Evolutionary conservation across 768 basidiomycete species (phyloP).

Genomic region (Rhizopogon vulgaris): DNA sequence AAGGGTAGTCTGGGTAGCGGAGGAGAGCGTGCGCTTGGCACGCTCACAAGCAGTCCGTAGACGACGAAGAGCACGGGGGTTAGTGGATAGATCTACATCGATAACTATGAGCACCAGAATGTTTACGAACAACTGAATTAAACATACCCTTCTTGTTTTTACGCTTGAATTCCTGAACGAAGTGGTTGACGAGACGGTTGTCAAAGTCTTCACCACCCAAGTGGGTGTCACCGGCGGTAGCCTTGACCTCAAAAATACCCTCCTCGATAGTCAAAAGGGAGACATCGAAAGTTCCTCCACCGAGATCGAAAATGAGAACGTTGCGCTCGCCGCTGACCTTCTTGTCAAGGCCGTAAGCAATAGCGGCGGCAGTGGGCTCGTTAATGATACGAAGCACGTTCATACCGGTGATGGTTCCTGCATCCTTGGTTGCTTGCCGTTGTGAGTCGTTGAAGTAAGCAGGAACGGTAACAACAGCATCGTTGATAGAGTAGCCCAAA

Average conservation of each 20-base stretch:
- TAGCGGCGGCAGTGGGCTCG: slow-evolving; percentile 97
- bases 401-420: slow-evolving; percentile 88
- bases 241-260: slow-evolving; percentile 98
- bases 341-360: slow-evolving; percentile 98
- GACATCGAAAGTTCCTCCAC: slow-evolving; percentile 98
- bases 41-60: slow-evolving; percentile 97
- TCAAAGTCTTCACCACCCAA: slow-evolving; percentile 99
- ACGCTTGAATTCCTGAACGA: slow-evolving; percentile 94
- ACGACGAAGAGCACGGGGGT: slow-evolving; percentile 94
- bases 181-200: slow-evolving; percentile 96
- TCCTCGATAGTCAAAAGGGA: slow-evolving; percentile 95
- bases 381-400: slow-evolving; percentile 99
- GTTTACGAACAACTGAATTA: background rate
- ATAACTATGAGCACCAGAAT: slow-evolving; percentile 8
- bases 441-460: slow-evolving; percentile 99
- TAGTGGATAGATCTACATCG: slow-evolving; percentile 69
- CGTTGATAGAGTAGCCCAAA: slow-evolving; percentile 74
- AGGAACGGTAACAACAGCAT: slow-evolving; percentile 94
- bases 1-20: slow-evolving; percentile 92
- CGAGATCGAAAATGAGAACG: slow-evolving; percentile 97
- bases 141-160: slow-evolving; percentile 89
- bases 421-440: slow-evolving; percentile 97
- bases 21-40: slow-evolving; percentile 97
- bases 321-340: slow-evolving; percentile 87
- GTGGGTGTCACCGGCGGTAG: slow-evolving; percentile 97